Base-by-base conservation (phyloP, 1,284 basidiomycete genomes). In the Sporisorium sorghi region DNA sequence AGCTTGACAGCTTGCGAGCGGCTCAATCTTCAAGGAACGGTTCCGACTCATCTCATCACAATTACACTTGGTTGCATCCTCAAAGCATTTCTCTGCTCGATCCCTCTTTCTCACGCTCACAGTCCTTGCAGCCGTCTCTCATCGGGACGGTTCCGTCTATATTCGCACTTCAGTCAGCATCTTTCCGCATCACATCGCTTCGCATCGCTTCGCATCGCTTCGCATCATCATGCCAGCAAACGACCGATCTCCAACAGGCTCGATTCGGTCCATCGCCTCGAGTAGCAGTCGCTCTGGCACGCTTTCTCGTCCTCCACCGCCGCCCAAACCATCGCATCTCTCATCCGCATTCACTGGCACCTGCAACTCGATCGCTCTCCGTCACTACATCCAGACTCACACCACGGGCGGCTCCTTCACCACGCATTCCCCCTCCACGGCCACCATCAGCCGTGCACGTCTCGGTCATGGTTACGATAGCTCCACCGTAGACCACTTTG, bases 321-420 rank as follows among this genome's bases (percentile, higher is more conserved):
- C 77, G 17, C 69, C 70, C 30, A 79, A 79, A 42, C 77, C 77
- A 24, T 70, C 61, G 17, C 76, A 79, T 58, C 72, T 79, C 37
- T 76, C 76, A 0, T 71, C 67, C 7, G 68, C 77, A 5, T 63
- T 73, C 43, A 79, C 77, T 9, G 77, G 77, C 37, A 79, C 77
- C 11, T 74, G 77, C 63, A 72, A 75, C 40, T 79, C 76, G 19
- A 76, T 70, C n/a, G 69, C 77, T n/a, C 60, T 79, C 3, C 66
- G 64, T 9, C 59, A 70, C 35, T 79, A 78, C 26, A 78, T 79
- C 17, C 72, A 73, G 8, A 63, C 64, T 2, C 77, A 79, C 24
- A 67, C 55, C 19, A 79, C 76, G 8, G 66, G 68, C 32, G 70
- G 65, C 11, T 74, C 73, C 11, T 65, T 72, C 47, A 61, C 68